Percentiles rank a stretch among this genome's conserved stretches.
Evolutionary conservation across 192 early-diverging fungal genomes (phyloP).

Genomic region (Backusella macrospora): DNA sequence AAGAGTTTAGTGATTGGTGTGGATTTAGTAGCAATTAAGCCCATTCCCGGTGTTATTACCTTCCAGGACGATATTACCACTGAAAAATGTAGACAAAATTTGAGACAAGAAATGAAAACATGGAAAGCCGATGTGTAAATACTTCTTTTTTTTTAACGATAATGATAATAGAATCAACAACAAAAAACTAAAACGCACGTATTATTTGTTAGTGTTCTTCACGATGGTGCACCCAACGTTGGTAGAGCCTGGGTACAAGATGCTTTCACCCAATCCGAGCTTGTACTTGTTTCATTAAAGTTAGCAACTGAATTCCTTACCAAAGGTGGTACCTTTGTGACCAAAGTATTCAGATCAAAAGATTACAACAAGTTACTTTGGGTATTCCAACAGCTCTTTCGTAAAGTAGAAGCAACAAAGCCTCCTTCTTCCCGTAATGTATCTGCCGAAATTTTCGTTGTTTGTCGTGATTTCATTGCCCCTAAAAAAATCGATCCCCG

Average conservation of each 20-base stretch:
- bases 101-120: constrained; percentile 91
- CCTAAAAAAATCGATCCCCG: constrained; percentile 94
- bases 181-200: neutral
- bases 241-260: constrained; percentile 96
- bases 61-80: constrained; percentile 97
- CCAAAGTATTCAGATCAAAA: constrained; percentile 98
- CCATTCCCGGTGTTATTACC: constrained; percentile 93
- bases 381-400: constrained; percentile 97
- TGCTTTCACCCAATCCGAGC: constrained; percentile 94
- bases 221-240: constrained; percentile 99
- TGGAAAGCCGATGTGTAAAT: constrained; percentile 97
- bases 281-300: constrained; percentile 90
- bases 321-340: constrained; percentile 94
- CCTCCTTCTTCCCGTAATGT: constrained; percentile 97
- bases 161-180: neutral
- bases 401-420: constrained; percentile 97
- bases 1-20: constrained; percentile 93
- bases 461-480: constrained; percentile 91
- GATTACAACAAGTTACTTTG: constrained; percentile 99
- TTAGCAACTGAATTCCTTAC: constrained; percentile 91
- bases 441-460: constrained; percentile 99
- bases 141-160: neutral
- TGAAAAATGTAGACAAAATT: constrained; percentile 83
- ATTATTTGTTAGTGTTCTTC: constrained; percentile 69
- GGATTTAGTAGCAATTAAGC: constrained; percentile 95